Base-by-base conservation (phyloP, 2,329 filamentous ascomycete species). In the Beauveria rudraprayagi region DNA sequence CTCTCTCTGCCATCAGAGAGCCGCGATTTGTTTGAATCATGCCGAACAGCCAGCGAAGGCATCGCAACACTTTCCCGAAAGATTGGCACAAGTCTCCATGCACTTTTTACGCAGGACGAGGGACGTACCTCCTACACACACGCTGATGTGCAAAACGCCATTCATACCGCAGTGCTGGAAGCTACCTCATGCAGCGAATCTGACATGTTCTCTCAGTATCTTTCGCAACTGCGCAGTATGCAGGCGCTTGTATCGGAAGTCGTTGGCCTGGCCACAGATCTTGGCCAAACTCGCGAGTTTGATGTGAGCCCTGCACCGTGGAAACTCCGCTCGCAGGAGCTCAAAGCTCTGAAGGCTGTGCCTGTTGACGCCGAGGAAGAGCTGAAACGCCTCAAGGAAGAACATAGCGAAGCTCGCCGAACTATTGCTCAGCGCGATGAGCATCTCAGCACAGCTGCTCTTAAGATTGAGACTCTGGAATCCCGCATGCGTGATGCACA, bases 381-480 rank as follows among this genome's bases (percentile, higher is more conserved):
- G 71, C 82, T 97, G 59, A 84, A 88, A 7, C 85, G 87, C 22
- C 79, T 96, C 61, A 91, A 88, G 67, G 90, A 92, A 58, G 88
- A 93, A 66, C 83, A 94, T 66, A 85, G 87, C 65, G 90, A 93
- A 69, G 86, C 89, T 22, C 88, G 90, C 3, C 86, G 88, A 60
- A 80, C 83, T 3, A 81, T 91, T 61, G 85, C 88, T 1, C 82
- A 87, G 65, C 86, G 88, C 64, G 91, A 96, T 66, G 90, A 92
- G 71, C 87, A 88, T 41, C 84, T 96, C 57, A 92, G 95, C 72
- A 93, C 95, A 62, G 83, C 90, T 26, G 84, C 88, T n/a, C 88
- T 97, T 66, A 92, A 94, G 73, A 96, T 97, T 66, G 93, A 97
- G 74, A 90, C 94, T 46, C 85, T 97, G 43, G 90, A 96, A 72